Percentiles rank a stretch among this genome's conserved stretches.
These are phyloP conservation scores for Orbilia javanica DNA, from an alignment of 2,329 filamentous ascomycete genomes.

Conservation along the genomic window DNA sequence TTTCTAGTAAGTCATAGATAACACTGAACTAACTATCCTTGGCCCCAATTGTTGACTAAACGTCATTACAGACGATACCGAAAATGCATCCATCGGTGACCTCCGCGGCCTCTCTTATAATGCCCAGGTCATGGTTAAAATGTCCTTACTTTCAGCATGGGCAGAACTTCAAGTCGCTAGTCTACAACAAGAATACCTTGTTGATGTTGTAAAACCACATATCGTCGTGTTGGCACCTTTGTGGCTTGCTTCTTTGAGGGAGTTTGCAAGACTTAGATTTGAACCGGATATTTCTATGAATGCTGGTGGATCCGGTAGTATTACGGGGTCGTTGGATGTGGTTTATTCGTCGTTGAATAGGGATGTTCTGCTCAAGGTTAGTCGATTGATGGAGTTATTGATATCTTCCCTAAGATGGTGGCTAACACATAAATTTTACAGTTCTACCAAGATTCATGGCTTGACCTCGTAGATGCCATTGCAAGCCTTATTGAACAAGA, in stretches of 20 bases:
- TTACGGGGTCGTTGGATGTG: constrained; percentile 86
- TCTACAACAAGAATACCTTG: constrained; percentile 87
- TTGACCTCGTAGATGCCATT: constrained; percentile 96
- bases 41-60: constrained; percentile 59
- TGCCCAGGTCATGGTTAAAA: constrained; percentile 97
- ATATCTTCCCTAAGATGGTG: neutral
- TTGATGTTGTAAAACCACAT: constrained; percentile 88
- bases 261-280: constrained; percentile 92
- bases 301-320: constrained; percentile 74
- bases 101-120: constrained; percentile 93
- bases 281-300: constrained; percentile 97
- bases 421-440: constrained; percentile 61
- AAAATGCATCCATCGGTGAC: constrained; percentile 90
- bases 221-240: constrained; percentile 89
- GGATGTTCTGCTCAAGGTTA: constrained; percentile 83
- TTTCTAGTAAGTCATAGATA: constrained; percentile 72
- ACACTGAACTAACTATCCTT: neutral
- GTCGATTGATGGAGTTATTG: constrained; percentile 31
- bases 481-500: constrained; percentile 97
- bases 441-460: constrained; percentile 98
- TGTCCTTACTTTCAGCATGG: constrained; percentile 97
- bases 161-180: constrained; percentile 96
- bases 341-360: constrained; percentile 95
- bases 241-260: constrained; percentile 91
- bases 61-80: constrained; percentile 71